Evolutionary conservation across 768 basidiomycete genomes (phyloP), one percentile per base, ranked within the genome.

Genomic region (Mycena venus): DNA sequence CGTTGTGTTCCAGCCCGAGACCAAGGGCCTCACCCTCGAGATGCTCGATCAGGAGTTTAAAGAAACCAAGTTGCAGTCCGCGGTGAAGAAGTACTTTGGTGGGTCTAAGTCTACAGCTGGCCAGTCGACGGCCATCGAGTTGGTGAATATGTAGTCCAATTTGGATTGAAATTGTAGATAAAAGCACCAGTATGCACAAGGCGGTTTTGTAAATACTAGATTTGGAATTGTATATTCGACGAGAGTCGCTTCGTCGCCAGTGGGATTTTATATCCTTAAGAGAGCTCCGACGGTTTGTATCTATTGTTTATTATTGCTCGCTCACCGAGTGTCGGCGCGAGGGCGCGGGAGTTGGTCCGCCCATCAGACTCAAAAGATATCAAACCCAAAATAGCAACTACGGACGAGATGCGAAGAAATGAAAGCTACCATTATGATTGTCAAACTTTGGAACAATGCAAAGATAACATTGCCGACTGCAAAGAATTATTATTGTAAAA

Each of bases 261-360:
- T n/a, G n/a, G n/a, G n/a, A n/a, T n/a, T n/a, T n/a, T n/a, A n/a
- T n/a, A n/a, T n/a, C n/a, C n/a, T n/a, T n/a, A n/a, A 23, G 53
- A 92, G 79, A 88, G 91, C 23, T 94, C 93, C 3, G 89, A 92
- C 87, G 94, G 47, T 78, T 91, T 93, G 19, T 94, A 93, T 0
- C 92, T 93, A 80, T 95, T 91, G 89, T 92, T 72, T 94, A 92
- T 80, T 95, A 93, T 78, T 92, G 92, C 79, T 94, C 93, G 12
- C 87, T 94, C 31, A 92, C 93, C 6, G 93, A 94, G 79, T 88
- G 90, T 31, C 90, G 88, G 78, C 89, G 91, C 4, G 85, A 82
- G 84, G 84, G 2, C 83, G 85, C n/a, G 84, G 84, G 47, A 86
- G n/a, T n/a, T n/a, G n/a, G 85, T 4, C 87, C 88, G 53, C 94